A percentile compares a stretch with the other conserved stretches of the same genome.
Conservation (phyloP, 2,329 filamentous ascomycete species). For the Aureobasidium sp. region DNA sequence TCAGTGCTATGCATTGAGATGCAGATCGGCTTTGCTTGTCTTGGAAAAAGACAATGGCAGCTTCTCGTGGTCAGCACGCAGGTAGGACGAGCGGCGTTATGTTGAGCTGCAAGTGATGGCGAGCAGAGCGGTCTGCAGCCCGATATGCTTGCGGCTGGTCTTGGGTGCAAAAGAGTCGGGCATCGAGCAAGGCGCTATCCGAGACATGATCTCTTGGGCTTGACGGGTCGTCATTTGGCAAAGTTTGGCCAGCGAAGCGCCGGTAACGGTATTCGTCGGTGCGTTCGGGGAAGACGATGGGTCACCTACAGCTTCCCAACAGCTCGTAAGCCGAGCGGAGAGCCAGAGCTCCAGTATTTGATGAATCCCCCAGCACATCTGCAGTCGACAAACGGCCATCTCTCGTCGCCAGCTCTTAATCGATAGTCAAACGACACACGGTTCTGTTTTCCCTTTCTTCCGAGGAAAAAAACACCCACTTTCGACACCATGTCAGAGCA, state of each 20-base stretch:
- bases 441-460: background rate
- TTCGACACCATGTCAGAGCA: slow-evolving; percentile 5
- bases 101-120: background rate
- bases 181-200: background rate
- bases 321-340: slow-evolving; percentile 8
- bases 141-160: background rate
- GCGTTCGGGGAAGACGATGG: background rate
- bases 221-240: background rate
- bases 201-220: background rate
- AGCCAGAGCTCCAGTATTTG: slow-evolving; percentile 6
- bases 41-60: background rate
- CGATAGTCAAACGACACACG: background rate
- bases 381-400: background rate
- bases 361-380: slow-evolving; percentile 1
- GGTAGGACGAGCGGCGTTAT: background rate
- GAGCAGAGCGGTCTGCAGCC: background rate
- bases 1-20: background rate
- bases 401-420: background rate
- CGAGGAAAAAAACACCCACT: background rate
- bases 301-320: slow-evolving; percentile 7
- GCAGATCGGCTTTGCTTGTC: background rate
- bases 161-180: background rate
- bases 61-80: background rate
- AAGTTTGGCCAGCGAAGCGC: slow-evolving; percentile 7
- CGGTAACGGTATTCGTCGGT: slow-evolving; percentile 12